Conservation (phyloP, 306 rosid species). For the Prunus mira region DNA sequence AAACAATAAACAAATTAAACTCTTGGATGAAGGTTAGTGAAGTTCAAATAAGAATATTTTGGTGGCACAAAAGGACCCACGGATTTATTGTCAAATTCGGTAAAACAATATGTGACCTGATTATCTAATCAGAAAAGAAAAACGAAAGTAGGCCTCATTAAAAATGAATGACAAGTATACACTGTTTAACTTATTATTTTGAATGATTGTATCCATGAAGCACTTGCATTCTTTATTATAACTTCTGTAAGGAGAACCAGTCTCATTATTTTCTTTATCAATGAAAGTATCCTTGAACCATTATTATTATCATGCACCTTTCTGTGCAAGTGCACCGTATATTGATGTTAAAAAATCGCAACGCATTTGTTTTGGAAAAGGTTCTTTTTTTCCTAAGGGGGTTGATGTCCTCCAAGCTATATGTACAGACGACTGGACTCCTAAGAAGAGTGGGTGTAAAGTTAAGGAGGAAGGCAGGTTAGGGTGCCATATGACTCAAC, state of each 20-base stretch:
- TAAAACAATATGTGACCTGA: not conserved
- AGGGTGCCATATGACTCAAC: not conserved
- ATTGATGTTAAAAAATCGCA: not conserved
- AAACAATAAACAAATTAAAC: not conserved
- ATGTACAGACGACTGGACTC: not conserved
- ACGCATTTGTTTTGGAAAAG: not conserved
- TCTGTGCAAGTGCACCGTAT: not conserved
- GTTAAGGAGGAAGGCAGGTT: not conserved
- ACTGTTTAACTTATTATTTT: not conserved
- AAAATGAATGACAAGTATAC: not conserved
- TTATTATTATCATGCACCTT: too few species aligned
- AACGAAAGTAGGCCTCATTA: not conserved
- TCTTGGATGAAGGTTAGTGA: not conserved
- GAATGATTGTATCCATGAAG: not conserved
- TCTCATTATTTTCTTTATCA: not conserved
- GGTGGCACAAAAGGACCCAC: not conserved
- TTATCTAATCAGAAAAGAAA: not conserved
- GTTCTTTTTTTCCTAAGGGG: not conserved
- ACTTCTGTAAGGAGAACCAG: not conserved
- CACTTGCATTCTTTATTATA: not conserved
- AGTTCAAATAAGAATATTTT: not conserved
- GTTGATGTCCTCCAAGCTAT: not conserved
- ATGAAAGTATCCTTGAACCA: not conserved
- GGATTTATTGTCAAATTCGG: not conserved
- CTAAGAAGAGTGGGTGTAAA: not conserved